Base-by-base conservation (phyloP, 176 grass and related monocot genomes). In the Ananas comosus region DNA sequence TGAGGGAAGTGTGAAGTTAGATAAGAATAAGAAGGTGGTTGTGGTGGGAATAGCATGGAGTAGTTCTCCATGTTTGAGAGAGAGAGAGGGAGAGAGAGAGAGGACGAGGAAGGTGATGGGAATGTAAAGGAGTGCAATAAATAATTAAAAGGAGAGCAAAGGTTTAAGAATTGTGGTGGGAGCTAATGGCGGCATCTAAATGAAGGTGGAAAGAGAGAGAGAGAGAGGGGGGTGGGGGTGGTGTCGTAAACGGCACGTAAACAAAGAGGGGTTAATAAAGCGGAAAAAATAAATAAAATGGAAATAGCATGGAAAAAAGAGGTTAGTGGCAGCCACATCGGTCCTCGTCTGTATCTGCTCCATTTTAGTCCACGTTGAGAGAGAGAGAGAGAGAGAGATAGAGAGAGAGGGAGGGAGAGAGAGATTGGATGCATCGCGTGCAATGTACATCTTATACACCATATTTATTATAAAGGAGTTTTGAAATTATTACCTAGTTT, bases 201-300 rank as follows among this genome's bases (percentile, higher is more conserved):
- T 66, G 48, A 27, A 73, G 67, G 54, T 61, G 3, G 17, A 3
- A 67, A 13, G n/a, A 47, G 53, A 11, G 14, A 58, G 51, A 29
- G 6, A 54, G 11, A 72, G 70, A 63, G 65, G 5, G 24, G n/a
- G n/a, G n/a, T n/a, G n/a, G 18, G 6, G n/a, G 27, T 49, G 53
- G 42, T 65, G 78, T 65, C 91, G 81, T 94, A 73, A 72, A 89
- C 75, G 78, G 63, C 86, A 89, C 78, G 91, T 70, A 64, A 70
- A 79, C 63, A 50, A 72, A 73, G 4, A 16, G 1, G 14, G 64
- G 8, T 14, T 29, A 9, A 67, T 16, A 10, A 16, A 49, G 24
- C 28, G 13, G 1, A 24, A n/a, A 49, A 28, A 47, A 8, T 8
- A 18, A 48, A 28, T 11, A 25, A 42, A 42, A 42, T 42, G 33